These are phyloP conservation scores for Quillaja saponaria DNA, from an alignment of 306 rosid genomes.

Conservation along the genomic window DNA sequence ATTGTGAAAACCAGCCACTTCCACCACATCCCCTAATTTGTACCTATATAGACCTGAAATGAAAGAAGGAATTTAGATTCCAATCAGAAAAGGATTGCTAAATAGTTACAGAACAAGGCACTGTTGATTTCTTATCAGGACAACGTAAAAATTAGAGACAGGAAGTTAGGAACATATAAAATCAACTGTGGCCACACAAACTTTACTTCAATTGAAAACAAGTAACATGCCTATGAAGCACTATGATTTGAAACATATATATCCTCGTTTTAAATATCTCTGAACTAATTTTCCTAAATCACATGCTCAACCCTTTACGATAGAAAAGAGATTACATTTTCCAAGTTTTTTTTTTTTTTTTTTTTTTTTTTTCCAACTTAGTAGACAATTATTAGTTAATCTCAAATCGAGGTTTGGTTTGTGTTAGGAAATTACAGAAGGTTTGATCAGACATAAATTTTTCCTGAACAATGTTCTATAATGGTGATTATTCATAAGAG, in stretches of 20 bases:
- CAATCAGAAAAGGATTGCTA: constrained; percentile 13
- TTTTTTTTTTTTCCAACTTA: too few relatives aligned
- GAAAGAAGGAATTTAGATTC: not conserved
- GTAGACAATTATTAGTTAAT: constrained; percentile 16
- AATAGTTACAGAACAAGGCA: not conserved
- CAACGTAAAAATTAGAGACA: constrained; percentile 20
- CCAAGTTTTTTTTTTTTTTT: constrained; percentile 5
- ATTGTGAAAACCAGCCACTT: constrained; percentile 73
- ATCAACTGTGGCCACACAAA: constrained; percentile 20
- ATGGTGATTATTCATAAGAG: constrained; percentile 6
- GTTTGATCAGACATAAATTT: not conserved
- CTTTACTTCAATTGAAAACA: too few relatives aligned
- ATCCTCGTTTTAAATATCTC: constrained; percentile 4
- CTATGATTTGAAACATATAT: constrained; percentile 14
- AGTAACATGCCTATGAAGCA: not conserved
- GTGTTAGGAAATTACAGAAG: not conserved
- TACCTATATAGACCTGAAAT: constrained; percentile 78
- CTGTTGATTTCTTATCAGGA: constrained; percentile 22
- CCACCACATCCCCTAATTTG: constrained; percentile 93
- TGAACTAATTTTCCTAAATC: not conserved
- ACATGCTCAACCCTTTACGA: constrained; percentile 8
- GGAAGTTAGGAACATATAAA: constrained; percentile 27
- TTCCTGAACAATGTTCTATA: not conserved
- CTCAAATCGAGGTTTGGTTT: constrained; percentile 10
- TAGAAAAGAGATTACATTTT: not conserved